Conservation (phyloP, 768 basidiomycete genomes). For the Naematelia encephala region DNA sequence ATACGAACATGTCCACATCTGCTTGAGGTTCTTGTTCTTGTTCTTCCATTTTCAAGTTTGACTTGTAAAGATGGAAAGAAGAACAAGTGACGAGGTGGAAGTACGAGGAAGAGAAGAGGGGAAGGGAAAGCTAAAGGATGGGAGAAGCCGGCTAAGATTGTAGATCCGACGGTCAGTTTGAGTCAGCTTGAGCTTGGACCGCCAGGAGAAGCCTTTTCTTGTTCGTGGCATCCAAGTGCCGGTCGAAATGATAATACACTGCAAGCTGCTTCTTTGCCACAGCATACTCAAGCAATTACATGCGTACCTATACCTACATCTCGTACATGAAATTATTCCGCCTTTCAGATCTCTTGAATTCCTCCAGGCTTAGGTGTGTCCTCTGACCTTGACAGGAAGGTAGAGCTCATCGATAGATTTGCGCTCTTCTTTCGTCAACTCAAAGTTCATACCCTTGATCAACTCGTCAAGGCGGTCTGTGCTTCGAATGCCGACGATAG, state of each 20-base stretch:
- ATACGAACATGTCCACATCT: neutral
- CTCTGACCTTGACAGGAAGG: slow-evolving; percentile 45
- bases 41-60: too few relatives aligned
- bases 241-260: neutral
- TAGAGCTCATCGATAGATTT: slow-evolving; percentile 61
- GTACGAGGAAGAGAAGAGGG: neutral
- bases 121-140: neutral
- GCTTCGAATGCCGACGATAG: slow-evolving; percentile 61
- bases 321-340: slow-evolving; percentile 5
- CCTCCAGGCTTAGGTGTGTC: slow-evolving; percentile 16
- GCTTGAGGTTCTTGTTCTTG: neutral
- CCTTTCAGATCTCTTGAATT: neutral
- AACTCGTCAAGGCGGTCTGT: slow-evolving; percentile 58
- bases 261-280: neutral
- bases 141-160: neutral
- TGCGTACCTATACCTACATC: slow-evolving; percentile 1
- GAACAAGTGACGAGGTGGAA: neutral
- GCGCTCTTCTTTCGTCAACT: slow-evolving; percentile 60
- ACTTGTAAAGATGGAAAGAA: too few relatives aligned
- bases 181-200: too few relatives aligned
- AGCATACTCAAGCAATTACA: neutral
- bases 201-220: neutral
- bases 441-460: slow-evolving; percentile 56
- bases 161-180: neutral
- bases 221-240: neutral